Base-by-base conservation (phyloP, 2,329 filamentous ascomycete genomes). In the Calonectria pseudoturangicola region DNA sequence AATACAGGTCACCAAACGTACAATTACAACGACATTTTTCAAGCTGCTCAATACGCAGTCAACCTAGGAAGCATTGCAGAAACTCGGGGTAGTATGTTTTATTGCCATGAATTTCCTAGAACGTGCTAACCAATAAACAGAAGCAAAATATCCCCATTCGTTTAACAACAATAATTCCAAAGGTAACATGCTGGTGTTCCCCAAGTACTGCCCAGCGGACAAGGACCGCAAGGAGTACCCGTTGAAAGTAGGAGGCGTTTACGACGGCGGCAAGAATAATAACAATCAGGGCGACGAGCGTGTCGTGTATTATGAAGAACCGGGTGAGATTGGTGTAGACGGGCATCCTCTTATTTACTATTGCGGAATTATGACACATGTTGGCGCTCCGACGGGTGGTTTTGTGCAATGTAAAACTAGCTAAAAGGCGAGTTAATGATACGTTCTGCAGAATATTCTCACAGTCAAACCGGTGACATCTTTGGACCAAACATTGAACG, bases 321-420 rank as follows among this genome's bases (percentile, higher is more conserved):
- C 18, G 13, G 50, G 50, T 21, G 28, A 56, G 18, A 30, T 36
- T 56, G 50, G 50, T 30, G 50, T 10, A 2, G 27, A 56, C 7
- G 50, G 50, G 3, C 28, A 56, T 36, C 50, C 50, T 36, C 50
- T 56, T 21, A 12, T 56, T 18, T 56, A 56, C n/a, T 56, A 56
- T 18, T 56, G 50, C 9, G 50, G 50, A 9, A 56, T 56, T 10
- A 56, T 56, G 28, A 56, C 50, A 13, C 50, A 56, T 36, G 28
- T 36, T 13, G 50, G 28, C 30, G 50, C 50, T 10, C 28, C 27
- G 2, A 21, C 8, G 13, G 50, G 28, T 2, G 50, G 50, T 13
- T 56, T 56, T 33, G 18, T 56, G 28, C 50, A 33, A 9, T 56
- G 50, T 3, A 56, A 56, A 36, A 18, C 41, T 21, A 30, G 15